Percentiles rank a stretch among this genome's conserved stretches.
Evolutionary conservation across 2,329 filamentous ascomycete genomes (phyloP).

Genomic region (Fusarium virguliforme): DNA sequence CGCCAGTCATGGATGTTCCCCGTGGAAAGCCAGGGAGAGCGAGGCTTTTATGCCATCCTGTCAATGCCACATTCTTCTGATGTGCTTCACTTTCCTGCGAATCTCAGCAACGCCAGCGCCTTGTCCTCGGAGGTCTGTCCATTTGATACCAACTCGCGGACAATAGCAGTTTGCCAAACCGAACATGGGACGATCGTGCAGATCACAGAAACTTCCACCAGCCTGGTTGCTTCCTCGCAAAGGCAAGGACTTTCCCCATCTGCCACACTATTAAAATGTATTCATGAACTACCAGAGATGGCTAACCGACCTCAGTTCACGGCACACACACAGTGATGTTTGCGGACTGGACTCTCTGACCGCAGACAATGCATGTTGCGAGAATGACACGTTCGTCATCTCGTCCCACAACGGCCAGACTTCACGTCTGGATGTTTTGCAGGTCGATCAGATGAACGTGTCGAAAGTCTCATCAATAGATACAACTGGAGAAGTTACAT

Average conservation of each 20-base stretch:
- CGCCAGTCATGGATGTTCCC: constrained; percentile 70
- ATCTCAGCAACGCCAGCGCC: constrained; percentile 64
- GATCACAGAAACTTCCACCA: constrained; percentile 67
- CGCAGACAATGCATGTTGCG: constrained; percentile 63
- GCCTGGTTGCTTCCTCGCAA: constrained; percentile 56
- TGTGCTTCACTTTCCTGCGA: constrained; percentile 65
- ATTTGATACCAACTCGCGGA: constrained; percentile 70
- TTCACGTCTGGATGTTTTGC: constrained; percentile 61
- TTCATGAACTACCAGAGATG: not conserved
- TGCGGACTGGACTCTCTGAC: constrained; percentile 49
- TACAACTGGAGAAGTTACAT: constrained; percentile 66
- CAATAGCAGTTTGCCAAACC: constrained; percentile 63
- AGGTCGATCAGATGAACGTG: constrained; percentile 55
- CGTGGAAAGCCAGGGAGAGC: constrained; percentile 37
- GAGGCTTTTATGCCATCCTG: constrained; percentile 60
- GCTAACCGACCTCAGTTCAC: constrained; percentile 50
- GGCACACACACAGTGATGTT: constrained; percentile 54
- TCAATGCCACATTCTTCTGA: constrained; percentile 66
- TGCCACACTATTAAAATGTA: not conserved
- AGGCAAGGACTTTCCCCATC: constrained; percentile 47
- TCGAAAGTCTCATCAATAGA: constrained; percentile 53
- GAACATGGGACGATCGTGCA: constrained; percentile 64
- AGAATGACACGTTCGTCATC: constrained; percentile 59
- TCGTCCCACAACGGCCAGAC: constrained; percentile 58
- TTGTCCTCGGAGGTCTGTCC: constrained; percentile 59